These are phyloP conservation scores for Pythium aphanidermatum DNA, from an alignment of 352 stramenopile genomes.

Conservation along the genomic window DNA sequence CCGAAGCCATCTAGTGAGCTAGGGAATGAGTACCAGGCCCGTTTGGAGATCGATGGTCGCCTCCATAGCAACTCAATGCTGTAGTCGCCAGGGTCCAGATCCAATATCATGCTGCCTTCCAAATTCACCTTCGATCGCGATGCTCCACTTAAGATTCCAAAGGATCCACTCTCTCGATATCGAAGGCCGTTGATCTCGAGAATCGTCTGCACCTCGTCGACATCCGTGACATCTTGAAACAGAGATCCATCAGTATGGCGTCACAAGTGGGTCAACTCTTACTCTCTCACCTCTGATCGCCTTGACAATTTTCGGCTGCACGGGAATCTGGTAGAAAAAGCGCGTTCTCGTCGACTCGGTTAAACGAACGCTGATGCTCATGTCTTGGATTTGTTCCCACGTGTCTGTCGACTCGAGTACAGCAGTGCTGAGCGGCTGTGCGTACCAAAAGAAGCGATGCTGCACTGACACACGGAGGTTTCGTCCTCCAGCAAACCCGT, in stretches of 20 bases:
- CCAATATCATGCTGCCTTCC: constrained; percentile 54
- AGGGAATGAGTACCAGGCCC: constrained; percentile 57
- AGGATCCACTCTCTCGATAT: constrained; percentile 68
- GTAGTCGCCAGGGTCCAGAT: constrained; percentile 61
- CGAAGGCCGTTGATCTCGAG: constrained; percentile 57
- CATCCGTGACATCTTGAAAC: constrained; percentile 37
- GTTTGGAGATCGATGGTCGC: constrained; percentile 31
- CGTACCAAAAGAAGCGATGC: constrained; percentile 63
- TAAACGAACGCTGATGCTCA: constrained; percentile 44
- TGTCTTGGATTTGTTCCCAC: constrained; percentile 55
- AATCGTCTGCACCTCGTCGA: constrained; percentile 57
- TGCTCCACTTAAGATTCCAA: constrained; percentile 39
- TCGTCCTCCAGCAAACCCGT: constrained; percentile 60
- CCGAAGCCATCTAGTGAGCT: constrained; percentile 61
- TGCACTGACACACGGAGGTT: constrained; percentile 60
- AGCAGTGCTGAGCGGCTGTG: constrained; percentile 38
- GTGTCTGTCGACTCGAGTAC: constrained; percentile 35
- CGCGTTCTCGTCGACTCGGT: constrained; percentile 38
- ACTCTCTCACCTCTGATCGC: constrained; percentile 36
- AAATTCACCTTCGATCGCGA: constrained; percentile 54
- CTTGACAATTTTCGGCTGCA: constrained; percentile 43
- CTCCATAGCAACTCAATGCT: constrained; percentile 58
- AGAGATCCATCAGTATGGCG: background rate
- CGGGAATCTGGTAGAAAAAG: constrained; percentile 73
- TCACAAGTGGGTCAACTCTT: background rate